Evolutionary conservation across 768 basidiomycete genomes (phyloP), one percentile per base, ranked within the genome.

Genomic region (Brasilioporus rufonigricans): DNA sequence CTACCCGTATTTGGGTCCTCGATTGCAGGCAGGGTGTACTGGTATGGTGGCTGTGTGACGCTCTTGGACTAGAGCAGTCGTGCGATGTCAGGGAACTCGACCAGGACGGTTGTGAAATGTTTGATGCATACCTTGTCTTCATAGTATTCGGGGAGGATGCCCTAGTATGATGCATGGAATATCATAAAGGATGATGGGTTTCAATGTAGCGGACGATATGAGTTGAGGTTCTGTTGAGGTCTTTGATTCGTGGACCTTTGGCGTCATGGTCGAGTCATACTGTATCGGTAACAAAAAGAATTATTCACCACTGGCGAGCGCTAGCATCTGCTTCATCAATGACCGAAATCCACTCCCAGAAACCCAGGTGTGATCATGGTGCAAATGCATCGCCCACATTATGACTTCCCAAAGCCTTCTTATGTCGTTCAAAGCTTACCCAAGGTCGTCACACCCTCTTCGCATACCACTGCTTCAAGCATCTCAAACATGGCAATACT

Each of bases 21-120:
- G 51, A 85, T 80, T 26, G 76, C 71, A 0, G 84, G 83, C 0
- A 81, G 66, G 12, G 78, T 81, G n/a, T n/a, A n/a, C n/a, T n/a
- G n/a, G 65, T 81, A 58, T 14, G 65, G 52, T 9, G 53, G 44
- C 6, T 48, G 11, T 51, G 44, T 70, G 70, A 62, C 65, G 65
- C 44, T 53, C 44, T 64, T 66, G 39, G 65, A 66, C 24, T 56
- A 55, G 45, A 69, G 47, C 66, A 59, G 1, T 48, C 27, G 47
- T 66, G 48, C 74, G 48, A 85, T 77, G 49, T 84, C 79, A 3
- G 77, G 77, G 72, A 80, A 18, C 59, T 61, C 11, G 73, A 61
- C 21, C 61, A 56, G 63, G 43, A 60, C 47, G 4, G 62, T 57
- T 21, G 35, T 54, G 7, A 11, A 6, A n/a, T 6, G 19, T 12